phyloP scores from a whole-genome alignment of 2,329 filamentous ascomycete species.

The Pestalotiopsis sp. region DNA sequence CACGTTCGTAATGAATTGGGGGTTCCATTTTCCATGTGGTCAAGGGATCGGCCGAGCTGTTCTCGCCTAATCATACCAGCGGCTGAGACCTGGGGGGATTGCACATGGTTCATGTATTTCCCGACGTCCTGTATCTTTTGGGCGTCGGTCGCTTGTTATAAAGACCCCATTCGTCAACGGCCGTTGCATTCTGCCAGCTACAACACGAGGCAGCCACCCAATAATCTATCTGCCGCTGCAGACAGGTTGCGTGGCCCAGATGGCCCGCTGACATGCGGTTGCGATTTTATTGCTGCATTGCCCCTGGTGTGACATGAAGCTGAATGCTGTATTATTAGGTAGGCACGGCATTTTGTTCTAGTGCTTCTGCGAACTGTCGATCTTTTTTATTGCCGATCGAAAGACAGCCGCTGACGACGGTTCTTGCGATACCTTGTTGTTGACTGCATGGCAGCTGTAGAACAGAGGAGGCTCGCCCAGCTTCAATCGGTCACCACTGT shows the following conservation, averaged over 20 bases:
- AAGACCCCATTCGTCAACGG: not conserved
- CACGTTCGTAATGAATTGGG: not conserved
- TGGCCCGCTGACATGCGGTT: not conserved
- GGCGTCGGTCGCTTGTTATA: not conserved
- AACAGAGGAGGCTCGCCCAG: not conserved
- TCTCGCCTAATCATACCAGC: slow-evolving; percentile 6
- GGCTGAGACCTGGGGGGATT: slow-evolving; percentile 10
- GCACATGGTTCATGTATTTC: not conserved
- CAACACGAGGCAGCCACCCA: slow-evolving; percentile 1
- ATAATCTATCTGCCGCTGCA: not conserved
- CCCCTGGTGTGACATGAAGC: not conserved
- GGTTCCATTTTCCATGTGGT: not conserved
- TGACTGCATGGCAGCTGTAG: not conserved
- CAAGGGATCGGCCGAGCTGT: not conserved
- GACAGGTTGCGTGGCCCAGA: not conserved
- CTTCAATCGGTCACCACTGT: not conserved
- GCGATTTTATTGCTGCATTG: not conserved
- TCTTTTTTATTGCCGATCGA: not conserved
- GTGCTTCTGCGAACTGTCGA: not conserved
- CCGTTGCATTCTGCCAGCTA: not conserved
- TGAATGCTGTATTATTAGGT: not conserved
- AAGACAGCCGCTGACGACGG: not conserved
- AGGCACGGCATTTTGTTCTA: not conserved
- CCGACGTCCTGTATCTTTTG: not conserved
- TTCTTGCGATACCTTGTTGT: not conserved